Evolutionary conservation across 768 basidiomycete genomes (phyloP).

Genomic region (Pulveroboletus ravenelii): DNA sequence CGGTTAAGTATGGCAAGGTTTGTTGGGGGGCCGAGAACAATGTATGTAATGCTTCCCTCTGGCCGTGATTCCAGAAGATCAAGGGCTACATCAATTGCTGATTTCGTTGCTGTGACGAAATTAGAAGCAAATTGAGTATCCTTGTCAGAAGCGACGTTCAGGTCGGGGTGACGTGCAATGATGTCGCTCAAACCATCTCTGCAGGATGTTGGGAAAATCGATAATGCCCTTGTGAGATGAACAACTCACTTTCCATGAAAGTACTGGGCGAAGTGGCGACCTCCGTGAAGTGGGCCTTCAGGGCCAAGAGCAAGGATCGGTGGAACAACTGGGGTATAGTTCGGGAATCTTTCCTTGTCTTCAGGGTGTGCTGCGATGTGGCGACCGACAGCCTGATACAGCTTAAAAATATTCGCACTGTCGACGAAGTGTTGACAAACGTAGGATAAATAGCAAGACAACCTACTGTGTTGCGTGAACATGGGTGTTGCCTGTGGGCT

Average conservation of each 20-base stretch:
- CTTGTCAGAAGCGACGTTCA: slow-evolving; percentile 32
- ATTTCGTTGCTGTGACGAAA: slow-evolving; percentile 41
- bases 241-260: slow-evolving; percentile 70
- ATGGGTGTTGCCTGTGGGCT: slow-evolving; percentile 63
- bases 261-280: slow-evolving; percentile 70
- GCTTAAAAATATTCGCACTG: slow-evolving; percentile 71
- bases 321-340: slow-evolving; percentile 46
- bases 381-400: slow-evolving; percentile 61
- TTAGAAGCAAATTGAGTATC: slow-evolving; percentile 34
- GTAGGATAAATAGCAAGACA: background rate
- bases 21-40: slow-evolving; percentile 74
- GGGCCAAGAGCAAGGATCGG: slow-evolving; percentile 65
- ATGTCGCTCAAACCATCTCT: slow-evolving; percentile 73
- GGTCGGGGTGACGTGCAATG: slow-evolving; percentile 58
- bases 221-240: background rate
- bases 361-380: slow-evolving; percentile 55
- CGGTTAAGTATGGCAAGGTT: slow-evolving; percentile 69
- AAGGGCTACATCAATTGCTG: slow-evolving; percentile 51
- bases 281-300: slow-evolving; percentile 63
- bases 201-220: slow-evolving; percentile 1
- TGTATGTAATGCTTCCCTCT: slow-evolving; percentile 57
- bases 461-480: slow-evolving; percentile 54
- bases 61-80: slow-evolving; percentile 51
- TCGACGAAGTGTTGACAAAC: background rate
- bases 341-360: slow-evolving; percentile 54